These are phyloP conservation scores for Phytophthora citricola DNA, from an alignment of 352 stramenopile species.

Conservation along the genomic window DNA sequence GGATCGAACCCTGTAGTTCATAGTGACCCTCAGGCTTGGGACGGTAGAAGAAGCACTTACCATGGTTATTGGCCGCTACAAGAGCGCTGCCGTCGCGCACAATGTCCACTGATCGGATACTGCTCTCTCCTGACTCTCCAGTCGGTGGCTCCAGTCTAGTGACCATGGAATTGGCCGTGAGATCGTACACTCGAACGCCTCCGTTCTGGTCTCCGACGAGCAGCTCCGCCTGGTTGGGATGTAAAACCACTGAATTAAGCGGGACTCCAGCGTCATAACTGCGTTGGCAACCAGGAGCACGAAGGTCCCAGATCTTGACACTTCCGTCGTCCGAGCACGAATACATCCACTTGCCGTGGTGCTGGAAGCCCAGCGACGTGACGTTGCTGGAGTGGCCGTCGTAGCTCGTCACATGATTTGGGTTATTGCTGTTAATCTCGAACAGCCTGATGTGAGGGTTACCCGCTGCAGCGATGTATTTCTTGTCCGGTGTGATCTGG, in stretches of 20 bases:
- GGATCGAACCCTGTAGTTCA: conserved; percentile 67
- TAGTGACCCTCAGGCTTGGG: conserved; percentile 71
- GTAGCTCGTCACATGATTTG: conserved; percentile 95
- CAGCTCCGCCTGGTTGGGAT: conserved; percentile 94
- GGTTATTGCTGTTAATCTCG: conserved; percentile 97
- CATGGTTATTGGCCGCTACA: conserved; percentile 95
- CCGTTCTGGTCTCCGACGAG: conserved; percentile 94
- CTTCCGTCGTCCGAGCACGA: conserved; percentile 97
- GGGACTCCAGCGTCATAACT: conserved; percentile 89
- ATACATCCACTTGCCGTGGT: conserved; percentile 98
- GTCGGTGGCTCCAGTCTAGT: conserved; percentile 70
- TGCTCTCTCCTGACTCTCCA: conserved; percentile 57
- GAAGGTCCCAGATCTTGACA: conserved; percentile 95
- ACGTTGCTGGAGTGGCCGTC: conserved; percentile 97
- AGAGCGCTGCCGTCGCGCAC: conserved; percentile 92
- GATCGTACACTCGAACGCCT: conserved; percentile 92
- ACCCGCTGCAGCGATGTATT: conserved; percentile 96
- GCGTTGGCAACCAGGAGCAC: conserved; percentile 83
- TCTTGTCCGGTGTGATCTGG: conserved; percentile 97
- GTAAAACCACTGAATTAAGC: conserved; percentile 96
- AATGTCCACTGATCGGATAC: conserved; percentile 94
- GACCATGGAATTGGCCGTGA: conserved; percentile 78
- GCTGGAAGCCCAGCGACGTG: conserved; percentile 98
- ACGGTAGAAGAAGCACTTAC: conserved; percentile 95
- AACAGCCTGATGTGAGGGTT: conserved; percentile 98